Percentiles rank a stretch among this genome's conserved stretches.
phyloP scores from a whole-genome alignment of 495 filamentous ascomycete species.

The Aspergillus ostianus region DNA sequence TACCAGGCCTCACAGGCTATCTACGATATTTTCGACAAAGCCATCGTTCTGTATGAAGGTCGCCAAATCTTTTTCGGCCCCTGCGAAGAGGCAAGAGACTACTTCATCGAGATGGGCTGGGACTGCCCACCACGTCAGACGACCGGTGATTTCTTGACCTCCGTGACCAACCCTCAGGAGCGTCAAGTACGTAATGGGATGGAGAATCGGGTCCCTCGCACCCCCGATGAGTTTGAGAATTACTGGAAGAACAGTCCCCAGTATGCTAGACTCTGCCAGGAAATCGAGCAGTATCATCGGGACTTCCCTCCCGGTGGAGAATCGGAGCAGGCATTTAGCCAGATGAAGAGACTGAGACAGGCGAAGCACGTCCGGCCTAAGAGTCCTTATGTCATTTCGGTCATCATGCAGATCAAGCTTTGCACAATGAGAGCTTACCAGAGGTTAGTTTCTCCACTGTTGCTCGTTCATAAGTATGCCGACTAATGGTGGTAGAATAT shows the following conservation, averaged over 20 bases:
- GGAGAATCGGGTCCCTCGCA: constrained; percentile 64
- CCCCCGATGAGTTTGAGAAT: constrained; percentile 65
- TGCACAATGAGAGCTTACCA: constrained; percentile 54
- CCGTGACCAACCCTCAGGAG: constrained; percentile 65
- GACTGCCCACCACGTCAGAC: constrained; percentile 57
- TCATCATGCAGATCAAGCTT: constrained; percentile 48
- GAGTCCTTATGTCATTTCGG: constrained; percentile 45
- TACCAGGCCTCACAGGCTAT: constrained; percentile 88
- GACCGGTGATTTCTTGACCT: constrained; percentile 71
- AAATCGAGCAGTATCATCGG: constrained; percentile 48
- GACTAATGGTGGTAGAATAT: constrained; percentile 49
- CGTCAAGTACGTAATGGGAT: constrained; percentile 60
- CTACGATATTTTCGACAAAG: constrained; percentile 66
- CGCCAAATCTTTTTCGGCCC: constrained; percentile 68
- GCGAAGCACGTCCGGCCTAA: constrained; percentile 43
- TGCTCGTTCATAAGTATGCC: neutral
- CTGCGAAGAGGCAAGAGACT: constrained; percentile 54
- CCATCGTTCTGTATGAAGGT: constrained; percentile 61
- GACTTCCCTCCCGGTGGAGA: constrained; percentile 36
- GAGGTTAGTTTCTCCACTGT: constrained; percentile 21
- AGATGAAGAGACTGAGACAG: constrained; percentile 36
- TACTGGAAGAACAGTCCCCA: constrained; percentile 57
- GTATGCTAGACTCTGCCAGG: constrained; percentile 46
- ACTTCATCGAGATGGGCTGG: constrained; percentile 63
- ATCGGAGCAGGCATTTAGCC: constrained; percentile 29